Evolutionary conservation across 148 eudicot genomes (phyloP).

Genomic region (Nepenthes mirabilis): DNA sequence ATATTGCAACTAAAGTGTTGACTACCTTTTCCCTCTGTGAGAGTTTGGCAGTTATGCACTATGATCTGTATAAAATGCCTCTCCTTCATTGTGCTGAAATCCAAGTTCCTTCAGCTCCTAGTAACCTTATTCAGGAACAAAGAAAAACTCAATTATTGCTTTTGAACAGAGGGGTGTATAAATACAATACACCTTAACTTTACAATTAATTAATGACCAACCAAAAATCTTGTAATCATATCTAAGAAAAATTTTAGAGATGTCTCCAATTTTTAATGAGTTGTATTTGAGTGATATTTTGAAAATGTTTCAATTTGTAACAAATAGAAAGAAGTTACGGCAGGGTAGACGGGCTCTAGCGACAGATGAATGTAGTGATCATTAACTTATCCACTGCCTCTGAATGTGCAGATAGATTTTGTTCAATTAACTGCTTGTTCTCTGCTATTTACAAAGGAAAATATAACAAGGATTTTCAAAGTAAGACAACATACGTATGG

Average conservation of each 20-base stretch:
- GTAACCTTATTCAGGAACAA: conserved; percentile 30
- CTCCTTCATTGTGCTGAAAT: conserved; percentile 42
- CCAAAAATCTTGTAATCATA: too few relatives aligned
- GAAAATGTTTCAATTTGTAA: neutral
- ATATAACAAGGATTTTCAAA: neutral
- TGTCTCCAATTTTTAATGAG: too few relatives aligned
- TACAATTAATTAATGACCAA: neutral
- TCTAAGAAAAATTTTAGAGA: too few relatives aligned
- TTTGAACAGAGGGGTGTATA: too few relatives aligned
- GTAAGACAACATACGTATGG: neutral
- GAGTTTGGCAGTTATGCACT: conserved; percentile 25
- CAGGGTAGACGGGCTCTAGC: conserved; percentile 48
- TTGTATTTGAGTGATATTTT: neutral
- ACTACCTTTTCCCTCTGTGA: conserved; percentile 65
- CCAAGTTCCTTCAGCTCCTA: conserved; percentile 43
- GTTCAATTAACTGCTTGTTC: conserved; percentile 52
- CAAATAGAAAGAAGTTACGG: conserved; percentile 28
- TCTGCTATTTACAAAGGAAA: conserved; percentile 44
- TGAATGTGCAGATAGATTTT: conserved; percentile 44
- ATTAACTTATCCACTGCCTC: conserved; percentile 49
- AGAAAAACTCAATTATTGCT: too few relatives aligned
- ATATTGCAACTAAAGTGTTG: neutral
- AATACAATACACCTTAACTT: neutral
- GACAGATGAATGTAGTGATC: conserved; percentile 56
- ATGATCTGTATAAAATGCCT: conserved; percentile 38